Evolutionary conservation across 2,329 filamentous ascomycete genomes (phyloP), one percentile per base, ranked within the genome.

Genomic region (Neoascochyta sp.): DNA sequence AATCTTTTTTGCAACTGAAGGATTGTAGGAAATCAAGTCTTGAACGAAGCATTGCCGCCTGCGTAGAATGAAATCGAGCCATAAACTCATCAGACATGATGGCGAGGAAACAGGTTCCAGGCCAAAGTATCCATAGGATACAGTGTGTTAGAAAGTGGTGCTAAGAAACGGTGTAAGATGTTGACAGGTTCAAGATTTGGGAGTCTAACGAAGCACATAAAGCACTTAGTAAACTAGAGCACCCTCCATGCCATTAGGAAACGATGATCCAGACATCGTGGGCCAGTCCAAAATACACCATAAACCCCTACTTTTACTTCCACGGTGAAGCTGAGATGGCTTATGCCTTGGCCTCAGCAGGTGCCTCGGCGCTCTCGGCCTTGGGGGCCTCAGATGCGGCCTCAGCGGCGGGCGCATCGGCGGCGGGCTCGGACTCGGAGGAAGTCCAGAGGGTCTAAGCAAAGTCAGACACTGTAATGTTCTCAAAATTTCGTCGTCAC

Each of bases 391-490:
- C 68, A 44, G 68, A 68, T 43, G 80, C 78, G 39, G 72, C 59
- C 49, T 77, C 68, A 45, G 70, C 67, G 38, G 78, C 66, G 39
- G 75, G 67, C 47, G 43, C 43, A 31, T 70, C 69, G 45, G 76
- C 74, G 51, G 83, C 71, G 58, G 86, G 79, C 76, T 96, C 92
- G 47, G 89, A 86, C 80, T 96, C 92, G 52, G 90, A 96, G 41
- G 90, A 96, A 62, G 92, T 96, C 92, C 92, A 96, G 69, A 96
- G 88, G 51, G 92, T 96, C 89, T 95, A 52, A 5, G 8, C 24
- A 27, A 9, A 33, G 31, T 37, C 9, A 41, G 27, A n/a, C n/a
- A n/a, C n/a, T n/a, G n/a, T n/a, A n/a, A n/a, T 9, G 8, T 9
- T 9, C 5, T 20, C 8, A 19, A 16, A 11, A n/a, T n/a, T n/a